Percentiles rank a stretch among this genome's conserved stretches.
phyloP scores from a whole-genome alignment of 2,329 filamentous ascomycete species.

The Westerdykella sp. region DNA sequence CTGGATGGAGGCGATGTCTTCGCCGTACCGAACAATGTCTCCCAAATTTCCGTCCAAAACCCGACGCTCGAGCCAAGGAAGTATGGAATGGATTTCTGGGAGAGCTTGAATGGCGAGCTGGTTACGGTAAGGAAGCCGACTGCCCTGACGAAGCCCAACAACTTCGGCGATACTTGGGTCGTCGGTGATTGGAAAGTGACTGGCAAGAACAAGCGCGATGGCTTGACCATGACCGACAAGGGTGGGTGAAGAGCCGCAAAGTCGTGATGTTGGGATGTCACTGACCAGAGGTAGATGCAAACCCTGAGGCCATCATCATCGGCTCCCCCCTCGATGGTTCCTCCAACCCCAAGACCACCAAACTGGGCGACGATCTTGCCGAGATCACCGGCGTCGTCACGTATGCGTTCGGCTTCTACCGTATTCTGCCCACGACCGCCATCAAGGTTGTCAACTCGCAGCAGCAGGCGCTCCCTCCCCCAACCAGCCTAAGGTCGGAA shows the following conservation, averaged over 20 bases:
- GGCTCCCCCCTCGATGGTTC: slow-evolving; percentile 60
- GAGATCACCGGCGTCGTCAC: slow-evolving; percentile 64
- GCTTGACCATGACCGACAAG: slow-evolving; percentile 55
- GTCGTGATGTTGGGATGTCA: neutral
- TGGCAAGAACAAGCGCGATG: slow-evolving; percentile 57
- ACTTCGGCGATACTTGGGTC: slow-evolving; percentile 64
- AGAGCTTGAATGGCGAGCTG: slow-evolving; percentile 61
- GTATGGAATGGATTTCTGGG: slow-evolving; percentile 70
- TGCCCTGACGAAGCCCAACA: slow-evolving; percentile 56
- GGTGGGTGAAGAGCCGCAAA: slow-evolving; percentile 33
- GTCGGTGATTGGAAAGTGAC: slow-evolving; percentile 59
- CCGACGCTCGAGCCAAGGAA: slow-evolving; percentile 54
- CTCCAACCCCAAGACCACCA: slow-evolving; percentile 52
- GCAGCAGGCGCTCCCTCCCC: slow-evolving; percentile 43
- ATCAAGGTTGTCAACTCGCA: slow-evolving; percentile 45
- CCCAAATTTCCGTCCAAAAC: slow-evolving; percentile 53
- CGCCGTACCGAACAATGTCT: slow-evolving; percentile 56
- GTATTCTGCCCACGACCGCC: slow-evolving; percentile 58
- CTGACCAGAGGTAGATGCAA: slow-evolving; percentile 47
- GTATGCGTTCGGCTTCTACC: slow-evolving; percentile 63
- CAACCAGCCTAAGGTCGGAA: slow-evolving; percentile 50
- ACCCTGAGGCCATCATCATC: slow-evolving; percentile 63
- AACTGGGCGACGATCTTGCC: slow-evolving; percentile 58
- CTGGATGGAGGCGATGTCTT: slow-evolving; percentile 63
- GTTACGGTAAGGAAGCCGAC: slow-evolving; percentile 56